Percentiles rank a stretch among this genome's conserved stretches.
phyloP scores from a whole-genome alignment of 2,329 filamentous ascomycete genomes.

The Lojkania enalia region DNA sequence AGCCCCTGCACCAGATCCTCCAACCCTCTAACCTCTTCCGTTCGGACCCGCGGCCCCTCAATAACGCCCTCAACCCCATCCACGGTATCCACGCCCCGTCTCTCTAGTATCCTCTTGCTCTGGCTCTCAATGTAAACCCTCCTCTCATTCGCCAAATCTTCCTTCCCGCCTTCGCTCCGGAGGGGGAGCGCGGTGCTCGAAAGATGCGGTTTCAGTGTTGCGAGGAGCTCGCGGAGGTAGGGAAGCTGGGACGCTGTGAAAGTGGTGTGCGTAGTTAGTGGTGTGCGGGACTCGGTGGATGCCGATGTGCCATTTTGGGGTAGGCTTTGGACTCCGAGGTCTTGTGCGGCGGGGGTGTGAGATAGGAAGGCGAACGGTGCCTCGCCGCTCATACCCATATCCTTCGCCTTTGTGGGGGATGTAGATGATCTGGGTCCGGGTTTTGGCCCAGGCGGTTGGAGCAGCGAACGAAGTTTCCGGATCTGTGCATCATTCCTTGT shows the following conservation, averaged over 20 bases:
- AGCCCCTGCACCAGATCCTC: constrained; percentile 31
- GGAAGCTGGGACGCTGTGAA: constrained; percentile 86
- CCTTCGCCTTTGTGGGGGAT: constrained; percentile 13
- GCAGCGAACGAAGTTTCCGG: constrained; percentile 62
- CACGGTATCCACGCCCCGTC: constrained; percentile 63
- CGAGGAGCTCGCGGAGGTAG: constrained; percentile 71
- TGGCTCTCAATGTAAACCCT: constrained; percentile 82
- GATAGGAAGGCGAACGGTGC: constrained; percentile 60
- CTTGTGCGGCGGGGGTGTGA: constrained; percentile 51
- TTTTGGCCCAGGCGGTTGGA: constrained; percentile 37
- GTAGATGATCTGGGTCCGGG: constrained; percentile 25
- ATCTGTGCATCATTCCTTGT: constrained; percentile 74
- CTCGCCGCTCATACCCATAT: neutral
- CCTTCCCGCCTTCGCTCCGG: constrained; percentile 34
- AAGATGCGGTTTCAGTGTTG: constrained; percentile 68
- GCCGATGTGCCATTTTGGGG: constrained; percentile 17
- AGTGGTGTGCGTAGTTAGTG: constrained; percentile 70
- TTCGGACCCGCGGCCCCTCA: constrained; percentile 27
- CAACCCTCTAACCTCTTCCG: constrained; percentile 36
- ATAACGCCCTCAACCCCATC: constrained; percentile 40
- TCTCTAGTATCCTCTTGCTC: constrained; percentile 75
- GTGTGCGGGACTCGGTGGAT: constrained; percentile 40
- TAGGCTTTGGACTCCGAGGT: constrained; percentile 49
- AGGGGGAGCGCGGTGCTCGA: constrained; percentile 40
- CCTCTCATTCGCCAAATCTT: constrained; percentile 67